Percentiles rank a stretch among this genome's conserved stretches.
phyloP scores from a whole-genome alignment of 2,329 filamentous ascomycete species.

The Penicillium aurantiogriseum region DNA sequence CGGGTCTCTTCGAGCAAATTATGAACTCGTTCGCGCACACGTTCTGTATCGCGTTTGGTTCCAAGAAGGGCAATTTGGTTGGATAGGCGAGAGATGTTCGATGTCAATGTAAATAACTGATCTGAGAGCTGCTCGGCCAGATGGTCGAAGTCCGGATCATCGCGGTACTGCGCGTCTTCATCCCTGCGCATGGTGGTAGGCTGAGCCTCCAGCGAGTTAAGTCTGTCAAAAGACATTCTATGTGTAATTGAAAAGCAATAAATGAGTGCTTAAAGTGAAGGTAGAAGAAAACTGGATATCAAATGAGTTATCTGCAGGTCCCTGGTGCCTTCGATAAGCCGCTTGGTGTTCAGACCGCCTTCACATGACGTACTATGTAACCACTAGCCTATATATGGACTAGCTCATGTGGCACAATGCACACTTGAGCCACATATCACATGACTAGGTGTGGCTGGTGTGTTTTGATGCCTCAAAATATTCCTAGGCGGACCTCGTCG shows the following conservation, averaged over 20 bases:
- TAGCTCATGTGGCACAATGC: slow-evolving; percentile 11
- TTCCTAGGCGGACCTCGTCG: slow-evolving; percentile 18
- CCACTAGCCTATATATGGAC: slow-evolving; percentile 13
- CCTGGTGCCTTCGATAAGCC: slow-evolving; percentile 23
- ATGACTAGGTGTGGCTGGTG: slow-evolving; percentile 29
- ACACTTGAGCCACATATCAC: slow-evolving; percentile 20
- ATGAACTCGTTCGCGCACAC: slow-evolving; percentile 86
- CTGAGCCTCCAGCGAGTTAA: slow-evolving; percentile 80
- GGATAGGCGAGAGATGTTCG: slow-evolving; percentile 79
- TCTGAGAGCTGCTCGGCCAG: slow-evolving; percentile 81
- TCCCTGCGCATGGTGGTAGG: slow-evolving; percentile 65
- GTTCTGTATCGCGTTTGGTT: slow-evolving; percentile 85
- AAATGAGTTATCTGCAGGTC: slow-evolving; percentile 18
- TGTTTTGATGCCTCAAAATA: slow-evolving; percentile 39
- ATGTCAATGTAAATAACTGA: slow-evolving; percentile 83
- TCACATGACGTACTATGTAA: slow-evolving; percentile 29
- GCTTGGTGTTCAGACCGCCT: slow-evolving; percentile 26
- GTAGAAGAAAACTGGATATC: slow-evolving; percentile 4
- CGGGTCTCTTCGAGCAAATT: slow-evolving; percentile 83
- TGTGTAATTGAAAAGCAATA: background rate
- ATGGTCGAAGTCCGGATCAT: slow-evolving; percentile 87
- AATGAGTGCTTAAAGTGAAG: slow-evolving; percentile 7
- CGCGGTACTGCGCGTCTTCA: slow-evolving; percentile 73
- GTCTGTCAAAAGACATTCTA: slow-evolving; percentile 85
- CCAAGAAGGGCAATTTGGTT: slow-evolving; percentile 83